Base-by-base conservation (phyloP, 2,329 filamentous ascomycete species). In the Scedosporium boydii region DNA sequence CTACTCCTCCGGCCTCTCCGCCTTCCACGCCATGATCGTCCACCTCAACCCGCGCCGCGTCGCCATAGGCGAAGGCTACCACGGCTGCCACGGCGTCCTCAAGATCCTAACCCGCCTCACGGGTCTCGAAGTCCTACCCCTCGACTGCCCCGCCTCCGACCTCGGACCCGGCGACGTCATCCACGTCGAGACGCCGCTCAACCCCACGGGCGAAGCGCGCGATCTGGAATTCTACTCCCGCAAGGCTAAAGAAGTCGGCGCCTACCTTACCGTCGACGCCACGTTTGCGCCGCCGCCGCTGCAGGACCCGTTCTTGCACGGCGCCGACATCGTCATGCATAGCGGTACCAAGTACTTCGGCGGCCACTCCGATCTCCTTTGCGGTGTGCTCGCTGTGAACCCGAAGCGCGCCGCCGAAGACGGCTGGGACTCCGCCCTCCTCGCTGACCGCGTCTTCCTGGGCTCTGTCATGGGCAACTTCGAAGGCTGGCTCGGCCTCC, bases 321-420 rank as follows among this genome's bases (percentile, higher is more conserved):
- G 91, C 57, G 91, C 89, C 29, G 93, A 98, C 74, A 75, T 93
- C 1, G 84, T 96, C 41, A 89, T 98, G 90, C 95, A 99, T 76
- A 89, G 84, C 60, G 95, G 92, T 3, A 96, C 93, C 18, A 99
- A 98, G 80, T 99, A 98, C 75, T 85, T 99, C 67, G 95, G 95
- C 21, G 95, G 95, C 0, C 95, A 99, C 76, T 93, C 88, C 67
- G 95, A 99, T 75, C 82, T 98, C 82, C 84, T 98, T 5, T 96
- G 90, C 71, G 95, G 95, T 23, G 88, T 96, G 18, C 77, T 99
- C 29, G 84, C 86, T 0, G 83, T 92, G 5, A 78, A 82, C 59
- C 82, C 82, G 16, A 73, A 73, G 44, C 75, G 75, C 68, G 73
- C 70, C 26, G 76, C 76, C 12, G 60, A 51, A 57, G 68, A 80